Conservation (phyloP, 2,329 filamentous ascomycete species). For the Ceratocystis papillata region DNA sequence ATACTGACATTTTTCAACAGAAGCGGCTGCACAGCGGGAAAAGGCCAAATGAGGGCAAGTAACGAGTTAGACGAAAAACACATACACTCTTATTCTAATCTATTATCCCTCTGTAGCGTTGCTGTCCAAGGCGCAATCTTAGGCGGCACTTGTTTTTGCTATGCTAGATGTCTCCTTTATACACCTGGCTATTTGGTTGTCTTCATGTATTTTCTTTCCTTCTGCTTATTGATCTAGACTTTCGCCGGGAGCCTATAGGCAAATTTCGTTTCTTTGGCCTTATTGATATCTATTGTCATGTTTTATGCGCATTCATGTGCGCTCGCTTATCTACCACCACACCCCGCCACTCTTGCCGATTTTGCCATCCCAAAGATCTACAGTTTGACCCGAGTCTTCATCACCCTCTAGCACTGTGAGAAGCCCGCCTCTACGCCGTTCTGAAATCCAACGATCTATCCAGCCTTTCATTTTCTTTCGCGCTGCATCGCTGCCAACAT, state of each 20-base stretch:
- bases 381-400: constrained; percentile 29
- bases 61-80: constrained; percentile 11
- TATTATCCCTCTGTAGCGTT: constrained; percentile 10
- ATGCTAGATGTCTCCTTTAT: constrained; percentile 12
- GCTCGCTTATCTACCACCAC: constrained; percentile 32
- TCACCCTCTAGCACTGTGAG: constrained; percentile 37
- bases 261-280: not conserved
- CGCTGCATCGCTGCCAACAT: constrained; percentile 52
- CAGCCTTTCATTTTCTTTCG: constrained; percentile 53
- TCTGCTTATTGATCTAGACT: constrained; percentile 4
- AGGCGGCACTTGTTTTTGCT: constrained; percentile 13
- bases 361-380: constrained; percentile 35
- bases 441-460: constrained; percentile 52
- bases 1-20: constrained; percentile 30
- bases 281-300: not conserved
- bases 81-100: constrained; percentile 12
- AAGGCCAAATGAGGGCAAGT: constrained; percentile 40
- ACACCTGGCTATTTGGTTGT: constrained; percentile 6
- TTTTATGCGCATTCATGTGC: constrained; percentile 7
- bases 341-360: constrained; percentile 33
- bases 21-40: constrained; percentile 47
- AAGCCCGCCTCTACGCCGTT: constrained; percentile 46
- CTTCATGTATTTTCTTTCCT: constrained; percentile 11
- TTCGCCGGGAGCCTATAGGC: not conserved
- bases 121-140: not conserved